Base-by-base conservation (phyloP, 225 moss, liverwort and hornwort species). In the Bryoerythrophyllum caledonicum region DNA sequence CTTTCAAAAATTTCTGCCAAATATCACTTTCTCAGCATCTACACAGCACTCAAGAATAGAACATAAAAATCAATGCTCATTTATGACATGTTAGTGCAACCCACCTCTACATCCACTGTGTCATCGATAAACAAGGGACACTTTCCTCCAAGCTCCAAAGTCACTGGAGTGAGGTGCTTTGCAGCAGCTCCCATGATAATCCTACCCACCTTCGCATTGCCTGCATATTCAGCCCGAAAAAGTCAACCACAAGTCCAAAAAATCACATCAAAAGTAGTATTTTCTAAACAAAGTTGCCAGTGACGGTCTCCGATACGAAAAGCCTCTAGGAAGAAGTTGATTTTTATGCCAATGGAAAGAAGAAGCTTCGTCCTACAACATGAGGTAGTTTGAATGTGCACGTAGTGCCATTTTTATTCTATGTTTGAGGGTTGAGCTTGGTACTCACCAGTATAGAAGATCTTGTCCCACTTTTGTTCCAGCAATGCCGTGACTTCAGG, bases 381-480 rank as follows among this genome's bases (percentile, higher is more conserved):
- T 7, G 48, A 49, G 48, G 48, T 19, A 6, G 48, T 49, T 49
- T n/a, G n/a, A 6, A 3, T 16, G 5, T 1, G 17, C 48, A 19
- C 15, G 15, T 15, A 15, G 44, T 43, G 43, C 14, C 17, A 6
- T 49, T 19, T 19, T 19, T 17, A 49, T 6, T 49, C 9, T 10
- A 38, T 38, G 9, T 6, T 49, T 6, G 6, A 17, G 48, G 19
- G 48, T 17, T 19, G 6, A 7, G 48, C 19, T 49, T 49, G 19
- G 48, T 5, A 17, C 74, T 67, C 79, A 94, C 96, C 94, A 71
- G 96, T 96, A 64, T 91, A 96, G 70, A 96, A 91, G 48, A 96
- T 94, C 64, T 90, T 96, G 83, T 96, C 92, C 96, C 96, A 96
- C 69, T 62, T 86, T 65, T 94, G 96, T 40, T 87, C 88, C 65